These are phyloP conservation scores for Yarrowia porcina DNA, from an alignment of 805 yeast species.

Conservation along the genomic window DNA sequence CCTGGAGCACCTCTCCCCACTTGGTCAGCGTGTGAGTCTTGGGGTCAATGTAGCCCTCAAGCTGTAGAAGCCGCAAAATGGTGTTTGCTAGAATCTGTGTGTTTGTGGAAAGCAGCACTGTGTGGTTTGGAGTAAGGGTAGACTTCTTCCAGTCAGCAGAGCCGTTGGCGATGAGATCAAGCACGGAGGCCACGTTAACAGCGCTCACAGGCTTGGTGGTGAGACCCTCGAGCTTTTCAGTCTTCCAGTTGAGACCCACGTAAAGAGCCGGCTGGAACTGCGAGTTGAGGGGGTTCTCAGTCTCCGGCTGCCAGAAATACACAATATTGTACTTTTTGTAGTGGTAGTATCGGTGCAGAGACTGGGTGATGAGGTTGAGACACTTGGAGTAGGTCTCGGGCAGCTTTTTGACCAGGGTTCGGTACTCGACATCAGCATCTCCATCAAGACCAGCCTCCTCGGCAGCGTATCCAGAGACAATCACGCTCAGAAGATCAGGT, in stretches of 20 bases:
- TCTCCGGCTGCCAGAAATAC: slow-evolving; percentile 41
- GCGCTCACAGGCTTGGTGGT: not conserved
- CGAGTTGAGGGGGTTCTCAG: slow-evolving; percentile 34
- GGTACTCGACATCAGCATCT: slow-evolving; percentile 56
- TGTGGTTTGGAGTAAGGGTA: slow-evolving; percentile 16
- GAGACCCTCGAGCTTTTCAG: not conserved
- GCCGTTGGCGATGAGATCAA: slow-evolving; percentile 38
- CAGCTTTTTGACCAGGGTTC: slow-evolving; percentile 43
- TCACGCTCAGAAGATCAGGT: slow-evolving; percentile 59
- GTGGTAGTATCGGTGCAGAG: slow-evolving; percentile 81
- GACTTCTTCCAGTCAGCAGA: slow-evolving; percentile 23
- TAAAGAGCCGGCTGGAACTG: slow-evolving; percentile 19
- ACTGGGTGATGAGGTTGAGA: slow-evolving; percentile 63
- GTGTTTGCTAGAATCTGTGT: slow-evolving; percentile 56
- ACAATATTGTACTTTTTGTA: slow-evolving; percentile 59
- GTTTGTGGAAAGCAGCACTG: slow-evolving; percentile 40
- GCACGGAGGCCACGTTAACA: slow-evolving; percentile 31
- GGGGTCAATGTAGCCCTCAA: slow-evolving; percentile 47
- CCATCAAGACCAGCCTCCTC: slow-evolving; percentile 69
- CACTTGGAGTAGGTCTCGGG: slow-evolving; percentile 55
- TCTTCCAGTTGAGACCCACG: slow-evolving; percentile 27
- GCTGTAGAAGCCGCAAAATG: slow-evolving; percentile 50
- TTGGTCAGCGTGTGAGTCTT: slow-evolving; percentile 44
- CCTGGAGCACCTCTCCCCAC: slow-evolving; percentile 51
- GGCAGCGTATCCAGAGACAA: slow-evolving; percentile 59